Base-by-base conservation (phyloP, 805 yeast species). In the Sungouiella thailandica region DNA sequence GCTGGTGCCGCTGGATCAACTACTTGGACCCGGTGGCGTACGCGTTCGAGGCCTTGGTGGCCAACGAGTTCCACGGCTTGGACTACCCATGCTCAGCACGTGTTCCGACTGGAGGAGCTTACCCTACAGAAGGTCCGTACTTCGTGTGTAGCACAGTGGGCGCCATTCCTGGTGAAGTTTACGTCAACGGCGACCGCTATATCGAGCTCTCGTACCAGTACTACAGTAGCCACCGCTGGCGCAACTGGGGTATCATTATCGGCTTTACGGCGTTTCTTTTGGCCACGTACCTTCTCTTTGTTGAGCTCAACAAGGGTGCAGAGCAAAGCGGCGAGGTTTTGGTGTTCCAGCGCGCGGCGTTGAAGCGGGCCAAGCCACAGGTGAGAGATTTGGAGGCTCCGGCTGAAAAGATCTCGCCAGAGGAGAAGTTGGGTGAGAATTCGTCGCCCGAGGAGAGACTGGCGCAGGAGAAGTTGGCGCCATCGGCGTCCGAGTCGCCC, bases 311-410 rank as follows among this genome's bases (percentile, higher is more conserved):
- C 46, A 72, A 70, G 50, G 76, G 80, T 52, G 75, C 83, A 3
- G 66, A 70, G 63, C 83, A 76, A 55, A 76, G 76, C 58, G 88
- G 88, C 65, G 89, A 82, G 57, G 67, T 80, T 22, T 59, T 80
- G 40, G 66, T 82, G 17, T 81, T 76, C 64, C 78, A 74, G 50
- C 26, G 17, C 7, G 16, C 29, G n/a, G 22, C 22, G 7, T 27
- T 27, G 22, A 15, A 27, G 22, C 16, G 17, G 29, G 11, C 5
- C 5, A 27, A 16, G 11, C 7, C n/a, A 6, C 7, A 6, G 14
- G 7, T 11, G 12, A 10, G 26, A 7, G 23, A 8, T 14, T 12
- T 23, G 14, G 26, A 23, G 26, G 7, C n/a, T 11, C 12, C 12
- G 7, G n/a, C 5, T 8, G n/a, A 6, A 23, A 11, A 23, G n/a